A percentile compares a stretch with the other conserved stretches of the same genome.
Evolutionary conservation across 176 grass and related monocot species (phyloP).

Genomic region (Paspalum notatum): DNA sequence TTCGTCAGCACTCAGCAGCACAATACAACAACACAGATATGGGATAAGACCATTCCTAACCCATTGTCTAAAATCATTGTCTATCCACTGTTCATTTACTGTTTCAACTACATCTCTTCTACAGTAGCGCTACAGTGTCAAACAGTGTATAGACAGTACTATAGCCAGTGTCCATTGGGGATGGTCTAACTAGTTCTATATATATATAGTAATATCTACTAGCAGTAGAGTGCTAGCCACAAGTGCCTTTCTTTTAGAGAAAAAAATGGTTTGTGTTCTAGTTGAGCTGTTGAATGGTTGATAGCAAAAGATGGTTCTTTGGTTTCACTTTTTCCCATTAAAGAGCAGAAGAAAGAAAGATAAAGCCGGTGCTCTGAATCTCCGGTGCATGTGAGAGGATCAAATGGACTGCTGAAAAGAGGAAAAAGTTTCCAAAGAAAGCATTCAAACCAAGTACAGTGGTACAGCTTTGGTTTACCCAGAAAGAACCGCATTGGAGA

Average conservation of each 20-base stretch:
- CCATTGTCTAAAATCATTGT: no score
- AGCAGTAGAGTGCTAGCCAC: background rate
- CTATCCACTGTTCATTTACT: no score
- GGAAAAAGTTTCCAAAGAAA: slow-evolving; percentile 7
- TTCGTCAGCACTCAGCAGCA: background rate
- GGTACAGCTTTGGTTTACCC: background rate
- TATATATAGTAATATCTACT: background rate
- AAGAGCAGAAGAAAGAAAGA: background rate
- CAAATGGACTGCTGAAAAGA: slow-evolving; percentile 12
- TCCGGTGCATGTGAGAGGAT: slow-evolving; percentile 27
- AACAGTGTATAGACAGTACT: no score
- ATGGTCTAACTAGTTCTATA: background rate
- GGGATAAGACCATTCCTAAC: no score
- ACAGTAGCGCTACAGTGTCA: no score
- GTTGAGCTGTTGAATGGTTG: background rate
- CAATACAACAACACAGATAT: background rate
- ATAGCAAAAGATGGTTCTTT: background rate
- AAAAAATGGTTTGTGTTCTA: background rate
- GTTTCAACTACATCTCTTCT: no score
- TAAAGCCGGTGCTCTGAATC: background rate
- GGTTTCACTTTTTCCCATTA: background rate
- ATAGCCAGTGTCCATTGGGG: no score
- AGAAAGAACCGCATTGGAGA: background rate
- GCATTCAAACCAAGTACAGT: slow-evolving; percentile 37
- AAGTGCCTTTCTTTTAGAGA: background rate